These are phyloP conservation scores for Cyberlindnera maritima DNA, from an alignment of 805 yeast genomes.

Conservation along the genomic window DNA sequence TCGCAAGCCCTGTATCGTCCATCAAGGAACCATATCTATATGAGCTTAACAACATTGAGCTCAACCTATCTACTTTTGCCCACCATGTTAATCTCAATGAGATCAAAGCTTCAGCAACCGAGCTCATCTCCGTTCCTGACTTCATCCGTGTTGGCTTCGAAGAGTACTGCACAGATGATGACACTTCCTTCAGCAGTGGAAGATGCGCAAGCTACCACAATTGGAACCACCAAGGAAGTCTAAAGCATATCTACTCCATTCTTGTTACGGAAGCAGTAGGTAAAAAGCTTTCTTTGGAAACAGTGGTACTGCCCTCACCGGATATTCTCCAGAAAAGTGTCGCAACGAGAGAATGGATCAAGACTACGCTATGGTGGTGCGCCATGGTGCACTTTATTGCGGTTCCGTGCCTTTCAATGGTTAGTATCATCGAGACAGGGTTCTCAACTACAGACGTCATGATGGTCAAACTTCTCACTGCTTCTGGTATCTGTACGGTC, in stretches of 20 bases:
- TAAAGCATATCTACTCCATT: conserved; percentile 1
- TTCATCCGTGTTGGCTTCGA: conserved; percentile 3
- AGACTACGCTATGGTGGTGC: not conserved
- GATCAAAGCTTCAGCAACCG: not conserved
- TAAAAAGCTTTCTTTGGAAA: not conserved
- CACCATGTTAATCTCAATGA: not conserved
- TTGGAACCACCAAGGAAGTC: conserved; percentile 1
- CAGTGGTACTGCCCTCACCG: not conserved
- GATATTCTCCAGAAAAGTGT: not conserved
- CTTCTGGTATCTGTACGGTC: not conserved
- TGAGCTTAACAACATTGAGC: conserved; percentile 4
- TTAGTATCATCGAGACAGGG: not conserved
- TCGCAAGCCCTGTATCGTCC: not conserved
- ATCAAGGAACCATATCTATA: not conserved
- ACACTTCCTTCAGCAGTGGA: not conserved
- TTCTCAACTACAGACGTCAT: not conserved
- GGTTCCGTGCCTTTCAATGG: not conserved
- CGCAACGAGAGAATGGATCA: not conserved
- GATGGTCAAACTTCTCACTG: not conserved
- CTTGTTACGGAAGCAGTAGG: conserved; percentile 6
- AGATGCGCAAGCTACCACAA: conserved; percentile 1
- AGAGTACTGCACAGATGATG: conserved; percentile 9
- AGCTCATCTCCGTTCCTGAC: conserved; percentile 4
- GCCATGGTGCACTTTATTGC: not conserved
- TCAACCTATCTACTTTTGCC: conserved; percentile 1